Evolutionary conservation across 2,329 filamentous ascomycete species (phyloP).

Genomic region (Thermothelomyces thermophilus): DNA sequence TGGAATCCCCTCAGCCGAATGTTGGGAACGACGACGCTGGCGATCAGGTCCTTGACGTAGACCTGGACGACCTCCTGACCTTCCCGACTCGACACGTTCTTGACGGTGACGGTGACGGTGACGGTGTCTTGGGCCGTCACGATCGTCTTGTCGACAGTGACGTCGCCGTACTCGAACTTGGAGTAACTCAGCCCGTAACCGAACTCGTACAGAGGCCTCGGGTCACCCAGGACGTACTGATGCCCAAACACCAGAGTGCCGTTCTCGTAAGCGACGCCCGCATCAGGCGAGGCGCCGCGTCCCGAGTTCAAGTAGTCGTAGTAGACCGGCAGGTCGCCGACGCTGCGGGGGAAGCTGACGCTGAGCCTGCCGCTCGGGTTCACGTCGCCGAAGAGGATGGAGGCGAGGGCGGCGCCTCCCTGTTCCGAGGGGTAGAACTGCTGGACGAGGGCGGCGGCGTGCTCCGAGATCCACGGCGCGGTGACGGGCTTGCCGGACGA

Average conservation of each 20-base stretch:
- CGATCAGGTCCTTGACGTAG: slow-evolving; percentile 57
- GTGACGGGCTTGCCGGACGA: slow-evolving; percentile 66
- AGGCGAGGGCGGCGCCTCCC: slow-evolving; percentile 59
- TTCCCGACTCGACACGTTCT: slow-evolving; percentile 50
- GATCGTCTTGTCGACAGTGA: slow-evolving; percentile 43
- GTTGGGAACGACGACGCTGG: slow-evolving; percentile 58
- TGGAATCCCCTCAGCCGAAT: slow-evolving; percentile 59
- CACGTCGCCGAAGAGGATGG: slow-evolving; percentile 57
- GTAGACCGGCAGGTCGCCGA: slow-evolving; percentile 62
- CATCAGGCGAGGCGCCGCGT: slow-evolving; percentile 41
- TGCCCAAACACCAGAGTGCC: slow-evolving; percentile 58
- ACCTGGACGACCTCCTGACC: slow-evolving; percentile 63
- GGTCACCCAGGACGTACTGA: slow-evolving; percentile 57
- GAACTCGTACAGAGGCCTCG: slow-evolving; percentile 57
- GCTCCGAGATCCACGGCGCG: slow-evolving; percentile 63
- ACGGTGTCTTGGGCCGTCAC: slow-evolving; percentile 46
- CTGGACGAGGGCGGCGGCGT: slow-evolving; percentile 60
- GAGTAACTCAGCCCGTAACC: slow-evolving; percentile 62
- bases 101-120: slow-evolving; percentile 55
- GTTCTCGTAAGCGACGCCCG: slow-evolving; percentile 48
- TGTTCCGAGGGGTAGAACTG: slow-evolving; percentile 70
- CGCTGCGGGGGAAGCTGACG: slow-evolving; percentile 60
- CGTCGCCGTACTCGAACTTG: slow-evolving; percentile 52
- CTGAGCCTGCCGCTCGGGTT: slow-evolving; percentile 61
- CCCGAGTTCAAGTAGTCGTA: slow-evolving; percentile 68